These are phyloP conservation scores for Fusarium coffeatum DNA, from an alignment of 2,329 filamentous ascomycete species.

Conservation along the genomic window DNA sequence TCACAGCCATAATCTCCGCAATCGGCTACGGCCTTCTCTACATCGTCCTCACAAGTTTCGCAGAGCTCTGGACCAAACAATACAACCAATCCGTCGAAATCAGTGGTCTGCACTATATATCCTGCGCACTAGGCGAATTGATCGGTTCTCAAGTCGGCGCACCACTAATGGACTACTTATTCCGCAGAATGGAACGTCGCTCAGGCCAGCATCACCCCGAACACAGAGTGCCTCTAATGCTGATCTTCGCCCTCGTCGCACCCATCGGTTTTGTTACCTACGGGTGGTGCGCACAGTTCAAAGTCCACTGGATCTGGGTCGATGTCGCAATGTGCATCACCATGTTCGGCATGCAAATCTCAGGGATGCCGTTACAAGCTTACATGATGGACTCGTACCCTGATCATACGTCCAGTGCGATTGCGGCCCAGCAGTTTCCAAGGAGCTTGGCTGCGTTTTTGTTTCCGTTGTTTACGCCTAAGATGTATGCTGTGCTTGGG, in stretches of 20 bases:
- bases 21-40: conserved; percentile 73
- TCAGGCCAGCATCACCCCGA: conserved; percentile 36
- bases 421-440: conserved; percentile 60
- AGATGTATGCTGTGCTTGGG: conserved; percentile 51
- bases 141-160: conserved; percentile 62
- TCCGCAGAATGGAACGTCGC: conserved; percentile 36
- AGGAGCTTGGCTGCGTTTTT: conserved; percentile 59
- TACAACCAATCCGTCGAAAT: conserved; percentile 69
- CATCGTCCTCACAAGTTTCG: conserved; percentile 71
- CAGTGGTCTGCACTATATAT: conserved; percentile 73
- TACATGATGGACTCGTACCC: conserved; percentile 61
- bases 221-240: conserved; percentile 43
- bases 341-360: conserved; percentile 50
- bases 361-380: conserved; percentile 49
- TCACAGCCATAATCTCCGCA: conserved; percentile 65
- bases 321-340: conserved; percentile 52
- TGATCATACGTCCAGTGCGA: conserved; percentile 59
- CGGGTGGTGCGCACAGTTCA: conserved; percentile 57
- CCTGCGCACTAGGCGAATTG: conserved; percentile 71
- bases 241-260: conserved; percentile 57
- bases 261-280: conserved; percentile 55
- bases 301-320: conserved; percentile 53
- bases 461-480: conserved; percentile 62
- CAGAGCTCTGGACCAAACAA: conserved; percentile 64
- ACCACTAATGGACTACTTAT: conserved; percentile 57